These are phyloP conservation scores for Ogataea ganodermae DNA, from an alignment of 805 yeast genomes.

Conservation along the genomic window DNA sequence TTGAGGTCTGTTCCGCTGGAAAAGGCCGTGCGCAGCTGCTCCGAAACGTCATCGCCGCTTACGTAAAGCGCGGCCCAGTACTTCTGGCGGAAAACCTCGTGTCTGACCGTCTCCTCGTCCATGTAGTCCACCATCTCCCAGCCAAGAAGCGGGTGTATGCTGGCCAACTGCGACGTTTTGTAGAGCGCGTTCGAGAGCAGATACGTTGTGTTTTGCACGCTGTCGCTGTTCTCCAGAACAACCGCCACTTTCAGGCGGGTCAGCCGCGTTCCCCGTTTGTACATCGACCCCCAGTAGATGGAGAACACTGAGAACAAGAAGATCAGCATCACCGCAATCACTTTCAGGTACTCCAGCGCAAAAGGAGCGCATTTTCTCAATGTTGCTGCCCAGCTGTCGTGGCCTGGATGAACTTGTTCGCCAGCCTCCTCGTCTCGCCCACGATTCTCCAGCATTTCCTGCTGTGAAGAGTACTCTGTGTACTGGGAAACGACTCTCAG, in stretches of 20 bases:
- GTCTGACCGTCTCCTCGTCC: slow-evolving; percentile 40
- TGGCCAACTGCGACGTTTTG: slow-evolving; percentile 17
- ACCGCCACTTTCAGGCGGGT: slow-evolving; percentile 41
- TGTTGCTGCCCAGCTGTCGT: neutral
- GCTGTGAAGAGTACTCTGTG: slow-evolving; percentile 26
- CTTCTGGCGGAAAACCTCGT: slow-evolving; percentile 52
- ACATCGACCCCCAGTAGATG: slow-evolving; percentile 52
- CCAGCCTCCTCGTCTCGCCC: slow-evolving; percentile 10
- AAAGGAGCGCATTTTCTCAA: slow-evolving; percentile 12
- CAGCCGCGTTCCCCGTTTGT: slow-evolving; percentile 33
- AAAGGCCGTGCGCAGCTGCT: slow-evolving; percentile 44
- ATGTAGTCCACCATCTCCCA: slow-evolving; percentile 40
- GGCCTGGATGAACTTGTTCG: neutral
- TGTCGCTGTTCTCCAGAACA: slow-evolving; percentile 37
- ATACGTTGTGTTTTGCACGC: slow-evolving; percentile 21
- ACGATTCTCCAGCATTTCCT: slow-evolving; percentile 3
- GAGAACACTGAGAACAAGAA: slow-evolving; percentile 43
- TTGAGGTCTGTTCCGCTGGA: slow-evolving; percentile 34
- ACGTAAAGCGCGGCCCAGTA: slow-evolving; percentile 69
- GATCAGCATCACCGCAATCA: slow-evolving; percentile 34
- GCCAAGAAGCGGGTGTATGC: slow-evolving; percentile 29
- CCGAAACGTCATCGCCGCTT: slow-evolving; percentile 43
- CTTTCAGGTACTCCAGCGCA: slow-evolving; percentile 15
- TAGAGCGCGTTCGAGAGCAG: slow-evolving; percentile 37
- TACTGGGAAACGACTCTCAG: slow-evolving; percentile 27